phyloP scores from a whole-genome alignment of 2,329 filamentous ascomycete genomes.

The Calonectria pseudoreteaudii region DNA sequence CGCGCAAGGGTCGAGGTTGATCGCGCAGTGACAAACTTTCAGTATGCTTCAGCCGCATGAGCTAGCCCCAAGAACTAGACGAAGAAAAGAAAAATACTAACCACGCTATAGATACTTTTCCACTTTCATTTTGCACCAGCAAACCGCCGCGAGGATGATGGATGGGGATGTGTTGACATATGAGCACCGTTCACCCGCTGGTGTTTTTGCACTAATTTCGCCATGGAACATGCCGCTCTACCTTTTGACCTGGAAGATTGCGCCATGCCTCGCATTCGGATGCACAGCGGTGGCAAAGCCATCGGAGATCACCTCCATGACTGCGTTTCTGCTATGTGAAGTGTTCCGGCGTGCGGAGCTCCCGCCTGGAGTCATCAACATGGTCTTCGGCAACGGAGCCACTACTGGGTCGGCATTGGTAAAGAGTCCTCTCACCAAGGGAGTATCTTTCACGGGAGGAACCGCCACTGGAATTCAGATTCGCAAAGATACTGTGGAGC shows the following conservation, averaged over 20 bases:
- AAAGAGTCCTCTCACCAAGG: not conserved
- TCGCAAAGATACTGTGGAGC: not conserved
- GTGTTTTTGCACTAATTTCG: not conserved
- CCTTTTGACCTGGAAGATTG: slow-evolving; percentile 1
- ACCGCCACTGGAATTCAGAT: not conserved
- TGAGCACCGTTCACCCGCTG: not conserved
- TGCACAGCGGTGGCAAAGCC: not conserved
- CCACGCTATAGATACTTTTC: not conserved
- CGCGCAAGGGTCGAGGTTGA: not conserved
- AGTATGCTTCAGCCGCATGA: not conserved
- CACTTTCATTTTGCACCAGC: not conserved
- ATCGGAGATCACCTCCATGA: not conserved
- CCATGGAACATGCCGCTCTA: not conserved
- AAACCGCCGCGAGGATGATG: not conserved
- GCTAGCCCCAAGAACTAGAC: accelerated
- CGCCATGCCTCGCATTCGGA: not conserved
- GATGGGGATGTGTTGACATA: not conserved
- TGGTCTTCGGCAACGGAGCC: not conserved
- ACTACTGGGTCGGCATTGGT: not conserved
- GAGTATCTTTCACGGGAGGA: not conserved
- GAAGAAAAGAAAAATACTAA: not conserved
- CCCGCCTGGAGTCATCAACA: not conserved
- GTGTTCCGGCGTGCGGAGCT: not conserved
- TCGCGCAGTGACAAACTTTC: not conserved
- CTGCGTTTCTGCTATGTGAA: not conserved